Evolutionary conservation across 2,329 filamentous ascomycete species (phyloP), one percentile per base, ranked within the genome.

Genomic region (Ceratocystiopsis minuta): DNA sequence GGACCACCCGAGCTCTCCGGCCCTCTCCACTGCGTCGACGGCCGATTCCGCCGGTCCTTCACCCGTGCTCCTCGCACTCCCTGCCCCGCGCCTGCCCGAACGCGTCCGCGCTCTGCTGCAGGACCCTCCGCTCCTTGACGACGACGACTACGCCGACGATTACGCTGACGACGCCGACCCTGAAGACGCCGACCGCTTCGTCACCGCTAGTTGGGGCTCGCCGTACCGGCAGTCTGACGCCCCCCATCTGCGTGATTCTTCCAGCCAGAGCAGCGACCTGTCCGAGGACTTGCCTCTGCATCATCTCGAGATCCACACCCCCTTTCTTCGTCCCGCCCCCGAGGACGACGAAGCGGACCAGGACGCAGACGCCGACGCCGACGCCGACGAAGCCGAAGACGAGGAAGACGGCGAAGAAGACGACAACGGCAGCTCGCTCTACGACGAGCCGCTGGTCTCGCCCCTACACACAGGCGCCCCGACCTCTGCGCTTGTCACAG

Each of bases 161-260:
- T 28, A 28, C 24, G 4, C 24, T 10, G 7, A 10, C 24, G 24
- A 28, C 24, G 24, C 39, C 50, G 51, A 39, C 12, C 32, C 32
- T 10, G 32, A 33, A 3, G 58, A 60, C 49, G 62, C 64, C 40
- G 54, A 53, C 36, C 60, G 58, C 44, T 75, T 71, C 57, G 67
- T 68, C 46, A 90, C 84, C 38, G 80, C 85, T 39, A 87, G 80
- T 57, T 94, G 87, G 86, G 87, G 87, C 43, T 94, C 86, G 42
- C 87, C 87, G 17, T 94, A 94, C 61, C 78, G 81, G 43, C 70
- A 69, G 47, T 70, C 78, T 34, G 79, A 72, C 44, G 58, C 57
- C 50, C 59, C 55, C 37, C 59, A 67, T 46, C 61, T 68, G 42
- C 66, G 66, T 42, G 24, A 10, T 10, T 6, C 24, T 10, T 60